These are phyloP conservation scores for Casuarina glauca DNA, from an alignment of 306 rosid genomes.

Conservation along the genomic window DNA sequence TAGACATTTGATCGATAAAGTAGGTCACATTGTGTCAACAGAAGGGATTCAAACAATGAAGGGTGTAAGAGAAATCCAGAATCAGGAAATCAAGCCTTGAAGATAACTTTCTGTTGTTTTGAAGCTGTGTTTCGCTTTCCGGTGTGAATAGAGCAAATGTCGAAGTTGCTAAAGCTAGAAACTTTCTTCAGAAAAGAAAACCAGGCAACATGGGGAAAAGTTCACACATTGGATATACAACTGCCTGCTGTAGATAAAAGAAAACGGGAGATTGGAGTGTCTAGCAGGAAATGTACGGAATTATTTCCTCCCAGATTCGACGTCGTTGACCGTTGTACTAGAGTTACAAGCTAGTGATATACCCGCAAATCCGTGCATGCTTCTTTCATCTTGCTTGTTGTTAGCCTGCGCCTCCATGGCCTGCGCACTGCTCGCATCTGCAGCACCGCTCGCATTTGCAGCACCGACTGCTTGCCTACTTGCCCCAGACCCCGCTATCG, in stretches of 20 bases:
- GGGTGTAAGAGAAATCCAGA: neutral
- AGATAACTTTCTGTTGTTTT: neutral
- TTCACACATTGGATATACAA: neutral
- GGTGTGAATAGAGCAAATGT: too few species aligned
- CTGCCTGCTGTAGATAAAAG: neutral
- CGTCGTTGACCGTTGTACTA: slow-evolving; percentile 39
- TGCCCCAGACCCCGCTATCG: slow-evolving; percentile 47
- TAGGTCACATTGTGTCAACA: neutral
- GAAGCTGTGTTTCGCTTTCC: too few species aligned
- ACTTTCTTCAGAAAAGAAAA: neutral
- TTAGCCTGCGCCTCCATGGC: slow-evolving; percentile 31
- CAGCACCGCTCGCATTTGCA: too few species aligned
- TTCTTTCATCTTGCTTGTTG: slow-evolving; percentile 37
- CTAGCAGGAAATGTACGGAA: neutral
- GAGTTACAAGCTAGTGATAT: slow-evolving; percentile 36
- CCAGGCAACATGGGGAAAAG: neutral
- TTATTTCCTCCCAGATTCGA: slow-evolving; percentile 61
- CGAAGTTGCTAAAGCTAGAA: neutral
- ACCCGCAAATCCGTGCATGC: slow-evolving; percentile 49
- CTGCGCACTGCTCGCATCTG: slow-evolving; percentile 22
- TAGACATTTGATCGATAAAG: too few species aligned
- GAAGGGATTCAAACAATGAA: neutral
- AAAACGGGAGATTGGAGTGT: too few species aligned
- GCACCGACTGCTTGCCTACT: slow-evolving; percentile 29
- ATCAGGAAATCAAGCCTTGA: neutral